A percentile compares a stretch with the other conserved stretches of the same genome.
Conservation (phyloP, 2,329 filamentous ascomycete genomes). For the Alternaria novae-zelandiae region DNA sequence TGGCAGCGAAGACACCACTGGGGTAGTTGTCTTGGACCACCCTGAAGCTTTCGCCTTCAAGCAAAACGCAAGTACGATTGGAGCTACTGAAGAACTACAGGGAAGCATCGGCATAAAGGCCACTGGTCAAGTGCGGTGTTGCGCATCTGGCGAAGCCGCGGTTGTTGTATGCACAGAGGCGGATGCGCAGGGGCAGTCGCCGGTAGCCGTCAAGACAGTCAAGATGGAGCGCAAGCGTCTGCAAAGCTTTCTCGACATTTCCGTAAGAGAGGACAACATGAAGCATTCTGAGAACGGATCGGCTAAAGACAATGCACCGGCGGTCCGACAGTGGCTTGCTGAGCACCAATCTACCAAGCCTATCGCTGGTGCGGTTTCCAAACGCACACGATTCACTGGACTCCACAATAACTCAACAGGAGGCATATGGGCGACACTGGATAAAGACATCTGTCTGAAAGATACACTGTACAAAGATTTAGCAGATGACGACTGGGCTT, state of each 20-base stretch:
- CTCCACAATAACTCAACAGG: conserved; percentile 52
- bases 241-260: conserved; percentile 47
- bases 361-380: conserved; percentile 54
- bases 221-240: conserved; percentile 53
- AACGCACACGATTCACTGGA: conserved; percentile 57
- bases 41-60: conserved; percentile 54
- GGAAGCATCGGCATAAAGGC: conserved; percentile 41
- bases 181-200: conserved; percentile 15
- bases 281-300: conserved; percentile 6
- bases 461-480: conserved; percentile 35
- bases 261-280: conserved; percentile 19
- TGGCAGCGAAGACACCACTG: conserved; percentile 47
- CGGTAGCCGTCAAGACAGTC: conserved; percentile 32
- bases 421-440: conserved; percentile 57
- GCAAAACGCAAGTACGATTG: conserved; percentile 54
- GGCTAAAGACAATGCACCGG: conserved; percentile 23
- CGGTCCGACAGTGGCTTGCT: conserved; percentile 52
- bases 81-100: conserved; percentile 46
- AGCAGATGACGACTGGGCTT: conserved; percentile 39
- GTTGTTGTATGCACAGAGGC: conserved; percentile 32
- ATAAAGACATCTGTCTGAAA: conserved; percentile 55
- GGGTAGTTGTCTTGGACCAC: conserved; percentile 57
- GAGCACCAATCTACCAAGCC: conserved; percentile 54
- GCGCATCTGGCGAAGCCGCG: conserved; percentile 41
- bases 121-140: conserved; percentile 45